Percentiles rank a stretch among this genome's conserved stretches.
Conservation (phyloP, 805 yeast genomes). For the Saccharomycopsis fibuligera region DNA sequence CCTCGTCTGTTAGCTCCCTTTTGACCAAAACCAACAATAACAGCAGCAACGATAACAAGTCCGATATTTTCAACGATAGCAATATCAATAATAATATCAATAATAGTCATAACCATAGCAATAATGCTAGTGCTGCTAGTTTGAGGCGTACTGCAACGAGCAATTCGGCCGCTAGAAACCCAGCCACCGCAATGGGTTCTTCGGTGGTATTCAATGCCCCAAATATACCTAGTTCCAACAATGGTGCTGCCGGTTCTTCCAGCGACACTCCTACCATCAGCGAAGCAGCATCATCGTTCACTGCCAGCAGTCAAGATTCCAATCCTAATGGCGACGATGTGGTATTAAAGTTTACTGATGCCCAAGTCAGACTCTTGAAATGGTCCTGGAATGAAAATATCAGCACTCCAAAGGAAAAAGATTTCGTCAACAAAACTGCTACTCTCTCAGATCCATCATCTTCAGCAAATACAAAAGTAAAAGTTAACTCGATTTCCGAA, state of each 20-base stretch:
- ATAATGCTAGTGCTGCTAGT: background rate
- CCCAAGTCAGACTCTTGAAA: constrained; percentile 16
- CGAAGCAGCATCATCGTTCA: background rate
- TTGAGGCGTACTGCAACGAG: background rate
- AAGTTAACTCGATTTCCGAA: constrained; percentile 13
- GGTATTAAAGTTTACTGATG: constrained; percentile 13
- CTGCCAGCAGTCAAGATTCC: constrained; percentile 1
- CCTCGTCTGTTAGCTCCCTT: background rate
- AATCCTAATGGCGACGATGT: background rate
- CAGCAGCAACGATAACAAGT: background rate
- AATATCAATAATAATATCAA: background rate
- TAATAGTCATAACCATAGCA: background rate
- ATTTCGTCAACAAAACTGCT: background rate
- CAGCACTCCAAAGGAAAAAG: constrained; percentile 7
- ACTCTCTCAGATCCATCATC: no score
- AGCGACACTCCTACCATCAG: background rate
- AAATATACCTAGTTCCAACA: background rate
- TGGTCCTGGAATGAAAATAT: constrained; percentile 21
- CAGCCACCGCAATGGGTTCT: constrained; percentile 4
- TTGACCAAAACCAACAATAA: background rate
- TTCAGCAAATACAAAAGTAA: constrained; percentile 1
- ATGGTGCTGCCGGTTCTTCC: background rate
- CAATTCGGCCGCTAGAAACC: background rate
- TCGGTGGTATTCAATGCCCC: constrained; percentile 3
- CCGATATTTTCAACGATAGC: background rate